Base-by-base conservation (phyloP, 2,329 filamentous ascomycete species). In the Lomentospora prolificans region DNA sequence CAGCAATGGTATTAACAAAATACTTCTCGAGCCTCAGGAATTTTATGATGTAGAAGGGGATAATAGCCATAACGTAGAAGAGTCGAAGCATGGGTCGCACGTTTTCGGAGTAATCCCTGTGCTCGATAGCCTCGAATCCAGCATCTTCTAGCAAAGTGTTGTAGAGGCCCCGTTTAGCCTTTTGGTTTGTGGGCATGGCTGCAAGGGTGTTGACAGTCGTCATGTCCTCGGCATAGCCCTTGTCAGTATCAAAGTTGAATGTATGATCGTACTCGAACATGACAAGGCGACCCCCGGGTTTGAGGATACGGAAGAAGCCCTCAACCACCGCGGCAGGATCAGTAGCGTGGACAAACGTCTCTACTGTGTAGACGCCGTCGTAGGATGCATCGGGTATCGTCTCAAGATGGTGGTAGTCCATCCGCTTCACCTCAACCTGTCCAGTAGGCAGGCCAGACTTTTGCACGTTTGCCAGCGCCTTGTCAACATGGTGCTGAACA, bases 351-450 rank as follows among this genome's bases (percentile, higher is more conserved):
- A 79, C 77, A 50, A 81, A 72, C 0, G 77, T 79, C 63, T 81
- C 76, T 72, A 80, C 77, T 0, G 77, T 80, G 62, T 80, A 81
- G 27, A 76, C 65, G 3, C 77, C 78, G 55, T 81, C 76, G 44
- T 76, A 71, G 0, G 68, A 72, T 3, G 60, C 64, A 25, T 66
- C 60, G 0, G 60, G 55, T 22, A 79, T 65, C 4, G 59, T 58
- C 2, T 74, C 69, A 1, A 81, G 67, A 58, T 79, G 66, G 59
- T 81, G 77, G 60, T 80, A 81, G 50, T 51, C 50, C 50, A 17
- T 28, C 2, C 28, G 28, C 12, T 27, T 25, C 25, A 51, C 50
- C 25, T 51, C 50, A 7, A 51, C 50, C 50, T 51, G 50, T 3
- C 50, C 50, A 3, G 27, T 6, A 4, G 46, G 46, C 22, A 51